These are phyloP conservation scores for Xylaria cubensis DNA, from an alignment of 495 filamentous ascomycete genomes.

Conservation along the genomic window DNA sequence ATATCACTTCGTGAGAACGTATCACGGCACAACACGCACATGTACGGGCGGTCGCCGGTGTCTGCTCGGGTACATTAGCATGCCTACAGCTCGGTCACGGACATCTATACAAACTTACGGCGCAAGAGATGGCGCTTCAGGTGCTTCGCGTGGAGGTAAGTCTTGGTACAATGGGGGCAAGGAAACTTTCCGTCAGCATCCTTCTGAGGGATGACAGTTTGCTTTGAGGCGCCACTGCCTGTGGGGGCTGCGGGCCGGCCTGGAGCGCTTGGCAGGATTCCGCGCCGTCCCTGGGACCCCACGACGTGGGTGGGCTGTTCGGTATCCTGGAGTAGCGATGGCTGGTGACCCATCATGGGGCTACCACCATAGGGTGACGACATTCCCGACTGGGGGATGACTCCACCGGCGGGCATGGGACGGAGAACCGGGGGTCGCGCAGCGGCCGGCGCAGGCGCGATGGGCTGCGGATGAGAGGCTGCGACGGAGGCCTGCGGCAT, in stretches of 20 bases:
- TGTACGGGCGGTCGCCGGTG: constrained; percentile 95
- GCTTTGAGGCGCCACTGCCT: constrained; percentile 71
- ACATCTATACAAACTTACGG: constrained; percentile 69
- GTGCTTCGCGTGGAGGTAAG: constrained; percentile 96
- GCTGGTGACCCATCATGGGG: constrained; percentile 49
- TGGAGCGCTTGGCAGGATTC: constrained; percentile 88
- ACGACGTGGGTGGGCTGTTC: constrained; percentile 86
- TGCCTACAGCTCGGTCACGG: constrained; percentile 26
- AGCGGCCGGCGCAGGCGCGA: constrained; percentile 71
- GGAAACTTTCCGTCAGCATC: constrained; percentile 97
- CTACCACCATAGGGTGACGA: constrained; percentile 57
- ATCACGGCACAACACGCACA: constrained; percentile 95
- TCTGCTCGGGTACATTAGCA: constrained; percentile 59
- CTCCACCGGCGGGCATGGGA: constrained; percentile 69
- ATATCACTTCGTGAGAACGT: constrained; percentile 99
- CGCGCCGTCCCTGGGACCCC: constrained; percentile 86
- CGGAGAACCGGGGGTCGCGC: constrained; percentile 63
- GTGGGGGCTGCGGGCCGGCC: constrained; percentile 73
- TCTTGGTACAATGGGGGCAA: constrained; percentile 96
- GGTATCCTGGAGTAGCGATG: constrained; percentile 50
- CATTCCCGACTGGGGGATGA: constrained; percentile 57
- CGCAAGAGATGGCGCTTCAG: constrained; percentile 92
- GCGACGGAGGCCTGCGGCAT: constrained; percentile 69
- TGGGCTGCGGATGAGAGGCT: constrained; percentile 72
- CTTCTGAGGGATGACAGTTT: constrained; percentile 82